Percentiles rank a stretch among this genome's conserved stretches.
phyloP scores from a whole-genome alignment of 495 filamentous ascomycete genomes.

The Aspergillus asperescens region DNA sequence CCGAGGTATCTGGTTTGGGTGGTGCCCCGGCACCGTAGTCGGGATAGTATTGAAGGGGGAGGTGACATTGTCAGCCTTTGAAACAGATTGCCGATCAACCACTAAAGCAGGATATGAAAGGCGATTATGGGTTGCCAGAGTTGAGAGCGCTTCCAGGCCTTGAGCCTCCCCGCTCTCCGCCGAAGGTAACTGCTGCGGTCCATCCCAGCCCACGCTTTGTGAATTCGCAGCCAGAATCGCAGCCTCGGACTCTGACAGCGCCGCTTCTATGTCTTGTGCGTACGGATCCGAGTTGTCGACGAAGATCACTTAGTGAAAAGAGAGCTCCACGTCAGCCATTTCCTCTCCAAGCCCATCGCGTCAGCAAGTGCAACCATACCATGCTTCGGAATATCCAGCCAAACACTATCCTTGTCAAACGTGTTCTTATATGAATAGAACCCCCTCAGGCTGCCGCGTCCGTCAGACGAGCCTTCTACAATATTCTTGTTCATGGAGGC shows the following conservation, averaged over 20 bases:
- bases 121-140: slow-evolving; percentile 50
- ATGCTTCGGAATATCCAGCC: slow-evolving; percentile 60
- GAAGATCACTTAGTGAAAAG: slow-evolving; percentile 50
- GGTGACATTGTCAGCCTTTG: slow-evolving; percentile 13
- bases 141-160: slow-evolving; percentile 53
- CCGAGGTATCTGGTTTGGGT: slow-evolving; percentile 30
- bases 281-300: slow-evolving; percentile 60
- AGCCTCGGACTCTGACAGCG: slow-evolving; percentile 30
- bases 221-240: slow-evolving; percentile 30
- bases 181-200: slow-evolving; percentile 13
- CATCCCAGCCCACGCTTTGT: slow-evolving; percentile 29
- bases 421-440: slow-evolving; percentile 69
- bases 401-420: slow-evolving; percentile 55
- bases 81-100: slow-evolving; percentile 19
- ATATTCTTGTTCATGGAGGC: slow-evolving; percentile 58
- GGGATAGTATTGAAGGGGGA: slow-evolving; percentile 17
- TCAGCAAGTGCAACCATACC: slow-evolving; percentile 24
- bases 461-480: slow-evolving; percentile 33
- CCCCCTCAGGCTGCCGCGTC: slow-evolving; percentile 47
- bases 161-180: slow-evolving; percentile 37
- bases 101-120: slow-evolving; percentile 31
- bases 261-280: slow-evolving; percentile 46
- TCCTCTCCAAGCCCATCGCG: background rate
- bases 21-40: slow-evolving; percentile 29
- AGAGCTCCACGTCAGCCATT: slow-evolving; percentile 11